Evolutionary conservation across 768 basidiomycete species (phyloP).

Genomic region (Vararia minispora): DNA sequence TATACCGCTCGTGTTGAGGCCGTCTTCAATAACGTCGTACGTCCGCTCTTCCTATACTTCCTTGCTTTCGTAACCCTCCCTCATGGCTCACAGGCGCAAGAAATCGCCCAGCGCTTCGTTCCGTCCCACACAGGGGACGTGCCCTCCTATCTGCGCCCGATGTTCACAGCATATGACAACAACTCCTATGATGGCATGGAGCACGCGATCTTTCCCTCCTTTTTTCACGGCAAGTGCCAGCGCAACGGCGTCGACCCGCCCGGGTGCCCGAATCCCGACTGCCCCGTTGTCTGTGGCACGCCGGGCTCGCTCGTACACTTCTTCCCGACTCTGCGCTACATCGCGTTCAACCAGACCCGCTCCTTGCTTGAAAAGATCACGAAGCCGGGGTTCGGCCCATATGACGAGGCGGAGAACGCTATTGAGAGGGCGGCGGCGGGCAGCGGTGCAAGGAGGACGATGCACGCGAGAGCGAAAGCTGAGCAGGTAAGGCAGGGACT

Average conservation of each 20-base stretch:
- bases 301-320: conserved; percentile 73
- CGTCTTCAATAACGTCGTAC: conserved; percentile 33
- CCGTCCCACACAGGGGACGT: conserved; percentile 18
- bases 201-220: conserved; percentile 52
- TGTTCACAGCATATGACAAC: conserved; percentile 35
- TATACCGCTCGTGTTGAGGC: conserved; percentile 32
- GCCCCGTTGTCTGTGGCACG: conserved; percentile 69
- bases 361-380: conserved; percentile 24
- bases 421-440: conserved; percentile 26
- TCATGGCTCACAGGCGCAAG: conserved; percentile 22
- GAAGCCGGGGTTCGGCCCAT: conserved; percentile 29
- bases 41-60: conserved; percentile 10
- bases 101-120: conserved; percentile 24
- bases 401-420: conserved; percentile 28
- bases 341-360: conserved; percentile 36
- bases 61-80: conserved; percentile 9
- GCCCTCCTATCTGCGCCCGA: conserved; percentile 31
- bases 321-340: conserved; percentile 35
- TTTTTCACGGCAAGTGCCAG: conserved; percentile 72
- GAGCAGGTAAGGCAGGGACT: conserved; percentile 17
- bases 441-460: conserved; percentile 2
- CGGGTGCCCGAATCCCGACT: conserved; percentile 74
- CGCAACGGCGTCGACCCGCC: conserved; percentile 42
- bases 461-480: conserved; percentile 14
- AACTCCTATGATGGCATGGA: conserved; percentile 33